phyloP scores from a whole-genome alignment of 2,329 filamentous ascomycete genomes.

The Fonsecaea nubica region DNA sequence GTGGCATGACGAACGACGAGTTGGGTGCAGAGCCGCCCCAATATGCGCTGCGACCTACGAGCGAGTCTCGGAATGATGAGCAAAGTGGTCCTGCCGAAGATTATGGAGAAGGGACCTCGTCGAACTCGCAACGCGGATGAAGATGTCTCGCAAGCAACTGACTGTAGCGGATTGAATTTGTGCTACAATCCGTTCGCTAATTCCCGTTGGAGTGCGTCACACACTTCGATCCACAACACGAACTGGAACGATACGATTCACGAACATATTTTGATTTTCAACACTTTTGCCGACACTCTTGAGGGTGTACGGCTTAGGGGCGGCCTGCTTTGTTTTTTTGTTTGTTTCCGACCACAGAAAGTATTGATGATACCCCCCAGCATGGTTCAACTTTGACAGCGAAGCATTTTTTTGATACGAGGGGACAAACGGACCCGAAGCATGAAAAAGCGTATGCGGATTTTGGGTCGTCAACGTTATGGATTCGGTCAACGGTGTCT shows the following conservation, averaged over 20 bases:
- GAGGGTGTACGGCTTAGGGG: slow-evolving; percentile 2
- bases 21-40: slow-evolving; percentile 37
- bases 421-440: not conserved
- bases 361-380: slow-evolving; percentile 6
- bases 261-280: not conserved
- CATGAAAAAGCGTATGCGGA: slow-evolving; percentile 9
- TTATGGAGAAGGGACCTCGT: slow-evolving; percentile 30
- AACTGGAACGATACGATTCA: slow-evolving; percentile 5
- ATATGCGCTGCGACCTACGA: slow-evolving; percentile 20
- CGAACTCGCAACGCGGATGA: slow-evolving; percentile 12
- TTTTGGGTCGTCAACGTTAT: not conserved
- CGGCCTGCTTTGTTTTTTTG: slow-evolving; percentile 8
- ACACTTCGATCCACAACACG: slow-evolving; percentile 6
- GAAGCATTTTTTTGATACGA: not conserved
- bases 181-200: not conserved
- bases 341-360: slow-evolving; percentile 5
- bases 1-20: slow-evolving; percentile 38
- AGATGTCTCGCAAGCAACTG: not conserved
- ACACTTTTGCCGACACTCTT: not conserved
- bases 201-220: not conserved
- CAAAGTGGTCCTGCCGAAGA: slow-evolving; percentile 26
- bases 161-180: not conserved
- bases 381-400: not conserved
- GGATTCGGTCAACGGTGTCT: not conserved
- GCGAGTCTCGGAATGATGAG: slow-evolving; percentile 15